Evolutionary conservation across 2,329 filamentous ascomycete genomes (phyloP), one percentile per base, ranked within the genome.

Genomic region (Trichophyton benhamiae): DNA sequence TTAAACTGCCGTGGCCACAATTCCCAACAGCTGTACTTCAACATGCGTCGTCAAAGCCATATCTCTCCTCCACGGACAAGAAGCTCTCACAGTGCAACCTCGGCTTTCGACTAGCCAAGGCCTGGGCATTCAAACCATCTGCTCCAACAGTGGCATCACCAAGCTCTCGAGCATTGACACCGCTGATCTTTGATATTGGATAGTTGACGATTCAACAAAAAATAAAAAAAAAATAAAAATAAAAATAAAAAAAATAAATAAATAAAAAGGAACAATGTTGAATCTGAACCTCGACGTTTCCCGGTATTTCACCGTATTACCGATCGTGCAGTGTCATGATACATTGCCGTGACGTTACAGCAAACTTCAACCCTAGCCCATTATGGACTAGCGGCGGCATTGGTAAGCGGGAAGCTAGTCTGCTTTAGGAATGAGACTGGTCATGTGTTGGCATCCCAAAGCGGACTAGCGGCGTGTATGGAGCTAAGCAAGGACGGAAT

Each of bases 231-330:
- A 9, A 33, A 33, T 9, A 6, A 36, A 11, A 13, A 38, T n/a
- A 9, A 33, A 33, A 9, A 2, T 8, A 33, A 33, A 33, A 33
- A 8, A 33, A 9, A 9, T 9, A 33, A 11, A 11, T 27, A 27
- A 33, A 33, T 9, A 6, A 36, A 11, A 13, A 38, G 11, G 2
- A 38, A 38, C 33, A 38, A 38, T 1, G 9, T 38, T 38, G 33
- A 38, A 13, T 13, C 9, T 38, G 33, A 11, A 38, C 33, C 33
- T 38, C 33, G 33, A 3, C 8, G 11, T 38, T 38, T 30, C 49
- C 49, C 27, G 49, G 49, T 53, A 53, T 53, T 53, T 53, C 49
- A 53, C 22, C 11, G 49, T 53, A 53, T 53, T 53, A 53, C 49
- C 5, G 5, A 8, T 17, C 13, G 22, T 1, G 49, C 25, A 15